These are phyloP conservation scores for Samsoniella hepiali DNA, from an alignment of 2,329 filamentous ascomycete species.

Conservation along the genomic window DNA sequence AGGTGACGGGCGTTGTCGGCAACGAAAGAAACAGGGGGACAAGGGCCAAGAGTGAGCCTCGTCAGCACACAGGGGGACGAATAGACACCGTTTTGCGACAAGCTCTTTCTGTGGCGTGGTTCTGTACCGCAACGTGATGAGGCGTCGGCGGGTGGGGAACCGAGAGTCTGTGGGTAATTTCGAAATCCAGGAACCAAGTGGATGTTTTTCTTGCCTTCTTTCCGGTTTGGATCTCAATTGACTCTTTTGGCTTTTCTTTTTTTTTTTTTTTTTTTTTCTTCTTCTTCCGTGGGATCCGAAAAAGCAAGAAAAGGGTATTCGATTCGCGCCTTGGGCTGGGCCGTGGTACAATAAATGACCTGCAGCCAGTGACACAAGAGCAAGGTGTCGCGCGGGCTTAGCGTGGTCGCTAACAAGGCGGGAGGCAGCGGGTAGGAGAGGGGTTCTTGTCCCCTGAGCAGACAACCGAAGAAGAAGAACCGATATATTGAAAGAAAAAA, in stretches of 20 bases:
- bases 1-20: neutral
- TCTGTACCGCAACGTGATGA: neutral
- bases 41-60: neutral
- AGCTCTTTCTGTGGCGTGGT: neutral
- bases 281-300: neutral
- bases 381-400: neutral
- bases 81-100: neutral
- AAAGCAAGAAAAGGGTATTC: neutral
- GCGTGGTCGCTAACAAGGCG: neutral
- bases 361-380: neutral
- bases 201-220: neutral
- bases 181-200: conserved; percentile 9
- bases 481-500: neutral
- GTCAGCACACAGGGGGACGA: neutral
- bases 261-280: neutral
- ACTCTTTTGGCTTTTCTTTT: neutral
- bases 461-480: no score
- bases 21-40: neutral
- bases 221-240: neutral
- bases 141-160: neutral
- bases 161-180: neutral
- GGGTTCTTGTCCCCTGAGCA: no score
- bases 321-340: neutral
- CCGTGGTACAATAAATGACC: no score
- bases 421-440: neutral